A percentile compares a stretch with the other conserved stretches of the same genome.
phyloP scores from a whole-genome alignment of 148 eudicot genomes.

The Chenopodium formosanum region DNA sequence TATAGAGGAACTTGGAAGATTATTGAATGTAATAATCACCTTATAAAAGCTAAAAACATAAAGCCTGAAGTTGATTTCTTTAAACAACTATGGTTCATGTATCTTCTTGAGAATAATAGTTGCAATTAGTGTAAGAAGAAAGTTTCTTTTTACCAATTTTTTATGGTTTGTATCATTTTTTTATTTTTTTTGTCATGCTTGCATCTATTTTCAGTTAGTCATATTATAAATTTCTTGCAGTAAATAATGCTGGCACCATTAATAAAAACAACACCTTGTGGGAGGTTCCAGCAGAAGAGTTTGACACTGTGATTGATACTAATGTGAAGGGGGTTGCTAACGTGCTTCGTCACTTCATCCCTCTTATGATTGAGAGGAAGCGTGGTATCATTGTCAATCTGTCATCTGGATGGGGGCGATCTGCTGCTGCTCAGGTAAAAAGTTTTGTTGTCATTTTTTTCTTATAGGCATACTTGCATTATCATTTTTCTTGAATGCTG shows the following conservation, averaged over 20 bases:
- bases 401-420: conserved; percentile 99
- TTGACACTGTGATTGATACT: conserved; percentile 82
- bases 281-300: conserved; percentile 96
- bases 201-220: not conserved
- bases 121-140: not conserved
- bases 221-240: conserved; percentile 35
- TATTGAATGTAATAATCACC: not conserved
- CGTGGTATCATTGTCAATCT: conserved; percentile 85
- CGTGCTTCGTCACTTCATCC: conserved; percentile 88
- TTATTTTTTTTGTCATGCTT: not conserved
- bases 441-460: not conserved
- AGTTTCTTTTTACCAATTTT: not conserved
- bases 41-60: not conserved
- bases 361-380: conserved; percentile 78
- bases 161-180: not conserved
- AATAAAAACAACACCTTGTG: conserved; percentile 81
- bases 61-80: not conserved
- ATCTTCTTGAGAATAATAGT: not conserved
- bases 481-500: not conserved
- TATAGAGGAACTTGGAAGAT: too few relatives aligned
- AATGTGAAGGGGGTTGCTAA: conserved; percentile 85
- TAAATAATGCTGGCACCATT: conserved; percentile 94
- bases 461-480: not conserved
- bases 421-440: conserved; percentile 90
- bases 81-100: not conserved